Percentiles rank a stretch among this genome's conserved stretches.
Conservation (phyloP, 306 rosid genomes). For the Rubus idaeus region DNA sequence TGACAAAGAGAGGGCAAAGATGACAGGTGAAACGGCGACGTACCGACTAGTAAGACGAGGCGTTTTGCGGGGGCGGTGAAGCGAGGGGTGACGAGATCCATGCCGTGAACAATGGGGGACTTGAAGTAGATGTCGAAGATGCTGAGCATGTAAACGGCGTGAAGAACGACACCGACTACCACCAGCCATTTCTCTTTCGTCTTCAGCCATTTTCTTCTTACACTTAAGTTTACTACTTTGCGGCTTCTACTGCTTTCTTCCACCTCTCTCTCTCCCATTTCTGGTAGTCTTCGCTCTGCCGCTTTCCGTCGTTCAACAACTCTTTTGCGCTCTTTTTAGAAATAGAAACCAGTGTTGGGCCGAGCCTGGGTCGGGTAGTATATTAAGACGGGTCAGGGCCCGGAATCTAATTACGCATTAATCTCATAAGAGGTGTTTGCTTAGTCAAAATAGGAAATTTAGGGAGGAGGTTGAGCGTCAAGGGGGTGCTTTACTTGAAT, state of each 20-base stretch:
- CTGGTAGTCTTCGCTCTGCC: conserved; percentile 31
- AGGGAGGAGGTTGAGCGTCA: neutral
- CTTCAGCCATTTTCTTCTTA: conserved; percentile 50
- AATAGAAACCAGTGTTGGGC: neutral
- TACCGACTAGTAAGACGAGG: conserved; percentile 70
- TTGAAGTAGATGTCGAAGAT: conserved; percentile 90
- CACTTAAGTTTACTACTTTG: conserved; percentile 13
- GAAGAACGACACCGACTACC: conserved; percentile 67
- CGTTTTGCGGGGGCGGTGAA: conserved; percentile 83
- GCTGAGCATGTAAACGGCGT: conserved; percentile 87
- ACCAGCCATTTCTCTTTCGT: conserved; percentile 77
- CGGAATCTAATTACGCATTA: neutral
- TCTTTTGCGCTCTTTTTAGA: neutral
- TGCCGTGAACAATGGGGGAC: conserved; percentile 78
- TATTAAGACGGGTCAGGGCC: neutral
- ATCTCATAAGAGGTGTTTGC: neutral
- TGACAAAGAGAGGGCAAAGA: neutral
- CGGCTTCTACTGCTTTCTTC: conserved; percentile 14
- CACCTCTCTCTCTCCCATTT: conserved; percentile 37
- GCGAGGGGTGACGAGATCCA: conserved; percentile 70
- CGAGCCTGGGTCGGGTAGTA: neutral
- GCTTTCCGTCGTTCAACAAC: neutral
- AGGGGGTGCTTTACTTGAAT: too few species aligned
- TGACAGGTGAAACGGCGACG: neutral
- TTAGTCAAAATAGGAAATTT: neutral